Evolutionary conservation across 192 early-diverging fungal genomes (phyloP).

Genomic region (Coemansia brasiliensis): DNA sequence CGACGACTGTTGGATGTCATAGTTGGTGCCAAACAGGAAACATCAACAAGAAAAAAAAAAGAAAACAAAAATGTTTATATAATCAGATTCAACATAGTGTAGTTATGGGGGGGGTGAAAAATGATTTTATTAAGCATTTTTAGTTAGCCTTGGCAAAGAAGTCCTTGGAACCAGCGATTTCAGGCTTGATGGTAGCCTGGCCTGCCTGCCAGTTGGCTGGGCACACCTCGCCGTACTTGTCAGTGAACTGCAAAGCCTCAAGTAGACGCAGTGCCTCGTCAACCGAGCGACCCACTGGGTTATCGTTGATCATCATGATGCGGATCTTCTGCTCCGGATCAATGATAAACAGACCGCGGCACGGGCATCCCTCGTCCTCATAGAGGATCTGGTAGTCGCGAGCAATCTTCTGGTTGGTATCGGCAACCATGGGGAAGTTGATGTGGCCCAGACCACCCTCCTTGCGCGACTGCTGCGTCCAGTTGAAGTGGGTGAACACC

Average conservation of each 20-base stretch:
- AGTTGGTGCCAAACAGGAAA: no score
- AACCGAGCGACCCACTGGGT: constrained; percentile 82
- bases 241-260: constrained; percentile 91
- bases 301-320: constrained; percentile 87
- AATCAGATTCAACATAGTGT: no score
- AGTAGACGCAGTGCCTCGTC: constrained; percentile 86
- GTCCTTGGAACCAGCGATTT: constrained; percentile 62
- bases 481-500: constrained; percentile 84
- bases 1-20: constrained; percentile 5
- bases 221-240: constrained; percentile 82
- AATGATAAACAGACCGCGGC: constrained; percentile 89
- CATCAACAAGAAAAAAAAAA: not conserved
- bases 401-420: constrained; percentile 86
- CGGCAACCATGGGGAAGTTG: constrained; percentile 86
- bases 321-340: constrained; percentile 86
- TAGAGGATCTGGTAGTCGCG: constrained; percentile 85
- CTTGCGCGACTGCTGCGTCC: constrained; percentile 80
- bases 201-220: constrained; percentile 85
- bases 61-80: not conserved
- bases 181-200: constrained; percentile 70
- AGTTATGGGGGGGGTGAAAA: not conserved
- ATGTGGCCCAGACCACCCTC: constrained; percentile 91
- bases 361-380: constrained; percentile 75
- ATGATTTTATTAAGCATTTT: not conserved
- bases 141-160: constrained; percentile 65